Percentiles rank a stretch among this genome's conserved stretches.
Conservation (phyloP, 495 filamentous ascomycete genomes). For the Platismatia glauca region DNA sequence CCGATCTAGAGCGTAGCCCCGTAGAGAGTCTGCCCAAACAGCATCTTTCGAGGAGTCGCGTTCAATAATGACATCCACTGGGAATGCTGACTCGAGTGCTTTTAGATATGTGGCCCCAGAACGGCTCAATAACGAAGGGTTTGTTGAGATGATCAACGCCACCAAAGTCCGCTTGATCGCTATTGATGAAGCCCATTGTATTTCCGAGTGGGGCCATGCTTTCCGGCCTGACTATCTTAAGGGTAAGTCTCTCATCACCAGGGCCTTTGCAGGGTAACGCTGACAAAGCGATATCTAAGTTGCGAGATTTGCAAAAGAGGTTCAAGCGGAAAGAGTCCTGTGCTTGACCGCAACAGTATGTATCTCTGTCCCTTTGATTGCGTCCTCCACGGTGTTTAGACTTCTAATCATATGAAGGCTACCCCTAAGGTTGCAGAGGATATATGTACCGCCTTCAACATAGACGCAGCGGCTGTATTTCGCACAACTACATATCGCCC, state of each 20-base stretch:
- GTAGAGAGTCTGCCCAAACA: background rate
- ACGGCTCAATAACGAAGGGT: constrained; percentile 49
- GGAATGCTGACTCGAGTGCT: constrained; percentile 4
- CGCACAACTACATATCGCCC: constrained; percentile 48
- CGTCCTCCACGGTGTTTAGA: background rate
- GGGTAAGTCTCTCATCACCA: constrained; percentile 2
- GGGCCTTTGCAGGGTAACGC: background rate
- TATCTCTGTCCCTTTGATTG: background rate
- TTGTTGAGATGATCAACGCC: constrained; percentile 44
- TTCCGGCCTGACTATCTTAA: constrained; percentile 52
- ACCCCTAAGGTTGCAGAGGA: constrained; percentile 46
- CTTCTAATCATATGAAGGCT: constrained; percentile 26
- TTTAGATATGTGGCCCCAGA: constrained; percentile 44
- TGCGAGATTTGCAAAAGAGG: constrained; percentile 47
- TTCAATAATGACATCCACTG: background rate
- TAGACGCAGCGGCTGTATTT: constrained; percentile 41
- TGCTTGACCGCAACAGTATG: constrained; percentile 47
- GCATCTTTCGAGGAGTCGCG: background rate
- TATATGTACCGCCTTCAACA: constrained; percentile 43
- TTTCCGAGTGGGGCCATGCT: constrained; percentile 53
- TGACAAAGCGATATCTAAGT: constrained; percentile 27
- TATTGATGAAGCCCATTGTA: constrained; percentile 52
- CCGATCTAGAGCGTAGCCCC: background rate
- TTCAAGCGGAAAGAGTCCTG: constrained; percentile 47
- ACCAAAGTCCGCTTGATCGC: constrained; percentile 46